Base-by-base conservation (phyloP, 257 asterid species). In the Haberlea rhodopensis region DNA sequence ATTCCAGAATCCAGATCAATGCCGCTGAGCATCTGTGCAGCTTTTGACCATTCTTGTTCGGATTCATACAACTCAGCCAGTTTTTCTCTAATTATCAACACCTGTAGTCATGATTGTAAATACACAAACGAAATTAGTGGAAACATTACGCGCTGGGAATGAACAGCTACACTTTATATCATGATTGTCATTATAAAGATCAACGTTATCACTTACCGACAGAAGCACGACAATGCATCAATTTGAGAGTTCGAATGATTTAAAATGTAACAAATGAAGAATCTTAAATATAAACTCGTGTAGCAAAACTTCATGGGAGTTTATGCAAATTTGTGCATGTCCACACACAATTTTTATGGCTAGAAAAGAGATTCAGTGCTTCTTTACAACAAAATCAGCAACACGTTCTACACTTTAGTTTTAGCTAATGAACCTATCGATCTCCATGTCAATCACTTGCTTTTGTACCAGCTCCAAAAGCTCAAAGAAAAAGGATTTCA, bases 21-120 rank as follows among this genome's bases (percentile, higher is more conserved):
- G 82, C 99, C 97, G n/a, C 99, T 94, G 43, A 94, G 96, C 95
- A 94, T 94, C 78, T 94, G 95, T 22, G 99, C 99, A 65, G 97
- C 95, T 79, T 81, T 88, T 53, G 97, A 90, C 97, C 99, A 94
- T 60, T 83, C 81, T 57, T 90, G 94, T 71, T 94, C 97, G 9
- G 95, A 90, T 80, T 94, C 99, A 63, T 88, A 94, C 60, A 94
- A 62, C 63, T 80, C 95, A 4, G 99, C 99, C 57, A 94, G 95
- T 70, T 90, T 94, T 77, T 90, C 99, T 69, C 99, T 82, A 57
- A 94, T 90, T 68, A 88, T 81, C 78, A 94, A 75, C 67, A 90
- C 96, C 99, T 94, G 82, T 20, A 63, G 24, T 11, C 21, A 66
- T 24, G 48, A 67, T 72, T 20, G 65, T 49, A 7, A 34, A 60